Conservation (phyloP, 2,329 filamentous ascomycete species). For the Pezicula carpinea region DNA sequence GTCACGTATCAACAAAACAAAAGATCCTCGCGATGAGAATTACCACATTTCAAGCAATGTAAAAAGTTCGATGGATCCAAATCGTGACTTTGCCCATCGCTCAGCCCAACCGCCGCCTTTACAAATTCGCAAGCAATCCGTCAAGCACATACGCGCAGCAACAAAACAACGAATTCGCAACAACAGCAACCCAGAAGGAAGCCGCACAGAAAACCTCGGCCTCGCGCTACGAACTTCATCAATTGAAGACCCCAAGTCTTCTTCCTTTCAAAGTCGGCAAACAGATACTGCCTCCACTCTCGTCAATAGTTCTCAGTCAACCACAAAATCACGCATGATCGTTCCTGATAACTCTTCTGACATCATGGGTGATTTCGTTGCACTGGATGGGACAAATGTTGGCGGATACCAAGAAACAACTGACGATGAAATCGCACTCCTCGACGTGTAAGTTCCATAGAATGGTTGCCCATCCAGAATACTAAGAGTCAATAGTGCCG, state of each 20-base stretch:
- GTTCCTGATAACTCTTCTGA: slow-evolving; percentile 12
- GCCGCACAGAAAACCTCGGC: background rate
- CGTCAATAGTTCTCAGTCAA: background rate
- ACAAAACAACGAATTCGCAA: background rate
- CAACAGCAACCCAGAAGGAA: background rate
- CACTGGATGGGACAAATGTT: slow-evolving; percentile 9
- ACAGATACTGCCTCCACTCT: background rate
- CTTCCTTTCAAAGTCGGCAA: background rate
- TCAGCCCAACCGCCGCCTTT: background rate
- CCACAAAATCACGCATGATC: background rate
- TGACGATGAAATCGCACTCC: slow-evolving; percentile 4
- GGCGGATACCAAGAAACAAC: slow-evolving; percentile 4
- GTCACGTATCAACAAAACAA: no score
- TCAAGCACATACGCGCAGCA: background rate
- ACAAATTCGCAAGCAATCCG: background rate
- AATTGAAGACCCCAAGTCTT: background rate
- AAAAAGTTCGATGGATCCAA: background rate
- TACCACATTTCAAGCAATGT: background rate
- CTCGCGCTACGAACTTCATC: background rate
- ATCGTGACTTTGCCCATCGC: background rate
- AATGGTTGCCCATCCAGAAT: background rate
- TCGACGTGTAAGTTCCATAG: slow-evolving; percentile 1
- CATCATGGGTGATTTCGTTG: slow-evolving; percentile 23
- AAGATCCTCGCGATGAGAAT: background rate
- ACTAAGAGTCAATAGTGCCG: background rate